Evolutionary conservation across 495 filamentous ascomycete genomes (phyloP).

Genomic region (Astrocystis sublimbata): DNA sequence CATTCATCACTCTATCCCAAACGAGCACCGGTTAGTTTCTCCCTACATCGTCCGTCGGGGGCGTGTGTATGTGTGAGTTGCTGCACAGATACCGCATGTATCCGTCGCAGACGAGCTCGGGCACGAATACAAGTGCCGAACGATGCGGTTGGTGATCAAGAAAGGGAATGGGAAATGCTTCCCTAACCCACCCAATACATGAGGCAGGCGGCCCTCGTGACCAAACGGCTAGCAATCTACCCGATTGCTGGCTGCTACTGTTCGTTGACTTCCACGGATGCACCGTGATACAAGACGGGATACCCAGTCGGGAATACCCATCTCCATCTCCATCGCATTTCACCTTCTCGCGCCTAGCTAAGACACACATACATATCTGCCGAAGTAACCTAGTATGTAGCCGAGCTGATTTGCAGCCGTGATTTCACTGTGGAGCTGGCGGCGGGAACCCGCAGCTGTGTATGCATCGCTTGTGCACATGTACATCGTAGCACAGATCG

Average conservation of each 20-base stretch:
- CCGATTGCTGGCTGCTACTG: constrained; percentile 10
- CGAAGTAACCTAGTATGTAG: constrained; percentile 14
- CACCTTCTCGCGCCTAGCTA: not conserved
- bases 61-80: not conserved
- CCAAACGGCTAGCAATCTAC: constrained; percentile 10
- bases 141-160: too few species aligned
- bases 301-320: not conserved
- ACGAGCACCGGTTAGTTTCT: not conserved
- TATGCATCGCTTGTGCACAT: constrained; percentile 12
- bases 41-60: not conserved
- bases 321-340: constrained; percentile 1
- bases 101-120: not conserved
- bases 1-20: not conserved
- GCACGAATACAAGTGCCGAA: not conserved
- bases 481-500: constrained; percentile 19
- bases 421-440: constrained; percentile 2
- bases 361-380: constrained; percentile 11
- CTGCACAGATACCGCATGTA: too few species aligned
- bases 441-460: constrained; percentile 13
- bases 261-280: constrained; percentile 7
- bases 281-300: not conserved
- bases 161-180: too few species aligned
- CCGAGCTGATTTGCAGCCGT: constrained; percentile 10
- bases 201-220: not conserved
- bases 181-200: constrained; percentile 18